phyloP scores from a whole-genome alignment of 305 asterid species.

The Stenogyne calaminthoides region DNA sequence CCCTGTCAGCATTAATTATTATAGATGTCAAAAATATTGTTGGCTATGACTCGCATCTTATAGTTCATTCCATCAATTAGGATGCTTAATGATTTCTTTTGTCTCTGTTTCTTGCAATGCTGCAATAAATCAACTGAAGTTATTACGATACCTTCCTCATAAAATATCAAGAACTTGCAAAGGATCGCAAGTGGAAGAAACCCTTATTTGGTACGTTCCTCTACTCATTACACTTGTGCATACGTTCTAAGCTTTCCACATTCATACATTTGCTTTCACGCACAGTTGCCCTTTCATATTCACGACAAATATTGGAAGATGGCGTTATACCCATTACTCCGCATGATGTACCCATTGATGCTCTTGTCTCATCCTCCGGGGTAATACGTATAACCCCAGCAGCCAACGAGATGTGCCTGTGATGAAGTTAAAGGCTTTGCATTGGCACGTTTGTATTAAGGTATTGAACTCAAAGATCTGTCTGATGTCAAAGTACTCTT shows the following conservation, averaged over 20 bases:
- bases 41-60: constrained; percentile 5
- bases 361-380: constrained; percentile 74
- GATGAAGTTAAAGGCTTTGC: constrained; percentile 2
- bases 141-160: constrained; percentile 77
- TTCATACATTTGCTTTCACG: constrained; percentile 20
- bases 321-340: constrained; percentile 77
- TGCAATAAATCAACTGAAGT: constrained; percentile 39
- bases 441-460: neutral
- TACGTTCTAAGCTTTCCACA: constrained; percentile 5
- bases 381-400: constrained; percentile 64
- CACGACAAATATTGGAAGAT: constrained; percentile 78
- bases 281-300: constrained; percentile 81
- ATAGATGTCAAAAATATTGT: neutral
- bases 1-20: neutral
- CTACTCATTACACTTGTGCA: neutral
- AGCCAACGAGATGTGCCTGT: constrained; percentile 37
- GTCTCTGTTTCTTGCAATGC: constrained; percentile 11
- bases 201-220: constrained; percentile 61
- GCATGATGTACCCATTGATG: constrained; percentile 72
- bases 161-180: constrained; percentile 66
- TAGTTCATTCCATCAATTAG: constrained; percentile 22
- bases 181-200: constrained; percentile 70
- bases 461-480: neutral
- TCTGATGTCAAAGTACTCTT: neutral
- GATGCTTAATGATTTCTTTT: constrained; percentile 10